Percentiles rank a stretch among this genome's conserved stretches.
Conservation (phyloP, 1,284 basidiomycete species). For the Puccinia coronata region DNA sequence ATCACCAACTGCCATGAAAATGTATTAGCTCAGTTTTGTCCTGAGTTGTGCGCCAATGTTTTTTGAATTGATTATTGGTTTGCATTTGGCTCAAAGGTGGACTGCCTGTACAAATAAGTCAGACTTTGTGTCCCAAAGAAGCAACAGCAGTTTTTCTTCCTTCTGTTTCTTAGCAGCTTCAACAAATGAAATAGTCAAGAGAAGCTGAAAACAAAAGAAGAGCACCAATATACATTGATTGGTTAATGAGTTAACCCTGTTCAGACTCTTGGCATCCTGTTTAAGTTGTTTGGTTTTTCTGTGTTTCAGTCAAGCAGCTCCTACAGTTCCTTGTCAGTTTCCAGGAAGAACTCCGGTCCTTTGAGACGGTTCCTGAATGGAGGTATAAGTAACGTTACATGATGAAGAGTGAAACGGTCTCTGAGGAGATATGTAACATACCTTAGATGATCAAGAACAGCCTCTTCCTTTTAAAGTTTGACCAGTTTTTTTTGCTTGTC, state of each 20-base stretch:
- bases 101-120: no score
- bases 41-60: background rate
- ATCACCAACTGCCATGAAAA: background rate
- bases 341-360: background rate
- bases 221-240: no score
- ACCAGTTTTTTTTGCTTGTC: background rate
- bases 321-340: background rate
- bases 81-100: no score
- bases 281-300: background rate
- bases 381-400: background rate
- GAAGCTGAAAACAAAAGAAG: no score
- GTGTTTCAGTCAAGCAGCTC: background rate
- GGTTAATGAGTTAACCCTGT: no score
- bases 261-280: no score
- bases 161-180: no score
- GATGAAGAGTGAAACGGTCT: background rate
- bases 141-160: no score
- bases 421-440: background rate
- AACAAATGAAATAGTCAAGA: no score
- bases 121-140: no score
- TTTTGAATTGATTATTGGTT: background rate
- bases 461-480: background rate
- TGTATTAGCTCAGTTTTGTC: background rate
- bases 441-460: background rate
- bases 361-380: background rate